Base-by-base conservation (phyloP, 495 filamentous ascomycete genomes). In the Polyplosphaeria fusca region DNA sequence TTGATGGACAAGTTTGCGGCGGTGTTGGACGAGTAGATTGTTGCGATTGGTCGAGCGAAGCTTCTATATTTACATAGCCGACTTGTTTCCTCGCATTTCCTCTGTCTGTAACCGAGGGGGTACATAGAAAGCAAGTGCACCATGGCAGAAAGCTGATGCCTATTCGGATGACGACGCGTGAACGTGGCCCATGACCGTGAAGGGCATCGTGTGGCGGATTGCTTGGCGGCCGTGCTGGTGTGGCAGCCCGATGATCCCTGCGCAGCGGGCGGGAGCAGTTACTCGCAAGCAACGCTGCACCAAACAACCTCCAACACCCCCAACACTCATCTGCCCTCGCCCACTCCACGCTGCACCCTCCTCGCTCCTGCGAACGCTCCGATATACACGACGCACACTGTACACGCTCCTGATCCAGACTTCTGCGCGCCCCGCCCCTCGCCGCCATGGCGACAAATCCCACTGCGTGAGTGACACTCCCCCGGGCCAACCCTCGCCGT, bases 1-100 rank as follows among this genome's bases (percentile, higher is more conserved):
- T 90, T 98, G 91, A 82, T 86, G 52, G 94, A 98, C 73, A 91
- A 94, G 71, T 98, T 97, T 74, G 94, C 94, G 18, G 82, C 88
- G 12, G 89, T 97, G 46, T 79, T 85, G 64, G 93, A 98, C 73
- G 93, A 97, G 79, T 98, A 88, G 77, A 47, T 24, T 16, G 50
- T 16, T 26, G 39, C 18, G 28, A 23, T 4, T 35, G 30, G 30
- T n/a, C 30, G 30, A 47, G 59, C 18, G 32, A 14, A n/a, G 35
- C 7, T 38, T 11, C 3, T 25, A 11, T 53, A 25, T 60, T 52
- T 62, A 54, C 47, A 58, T 58, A 63, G 60, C 60, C 53, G 14
- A 18, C 26, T 18, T 53, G 49, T 7, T 35, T 35, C 30, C 30
- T 7, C 14, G 30, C 14, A 35, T 7, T 35, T 35, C 30, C 14